phyloP scores from a whole-genome alignment of 2,329 filamentous ascomycete genomes.

The Clarireedia paspali region DNA sequence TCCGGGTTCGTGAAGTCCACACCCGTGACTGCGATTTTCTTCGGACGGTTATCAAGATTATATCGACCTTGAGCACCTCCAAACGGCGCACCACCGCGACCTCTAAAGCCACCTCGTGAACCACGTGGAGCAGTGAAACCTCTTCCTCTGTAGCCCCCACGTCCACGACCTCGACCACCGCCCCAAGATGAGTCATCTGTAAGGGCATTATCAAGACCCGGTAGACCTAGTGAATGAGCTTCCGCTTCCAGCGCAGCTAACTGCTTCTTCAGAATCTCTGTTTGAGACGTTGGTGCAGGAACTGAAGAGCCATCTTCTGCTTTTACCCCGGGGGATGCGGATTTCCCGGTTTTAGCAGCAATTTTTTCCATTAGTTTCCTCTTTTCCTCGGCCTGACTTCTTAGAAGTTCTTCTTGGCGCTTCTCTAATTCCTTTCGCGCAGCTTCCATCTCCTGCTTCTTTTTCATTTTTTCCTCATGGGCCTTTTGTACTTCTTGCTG shows the following conservation, averaged over 20 bases:
- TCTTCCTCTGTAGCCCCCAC: conserved; percentile 30
- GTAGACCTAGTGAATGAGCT: conserved; percentile 56
- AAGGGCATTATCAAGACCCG: conserved; percentile 42
- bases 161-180: conserved; percentile 34
- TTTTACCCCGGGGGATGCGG: conserved; percentile 11
- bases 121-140: conserved; percentile 30
- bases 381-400: conserved; percentile 58
- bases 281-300: conserved; percentile 34
- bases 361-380: conserved; percentile 54
- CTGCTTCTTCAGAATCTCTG: conserved; percentile 61
- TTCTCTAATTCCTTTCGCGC: conserved; percentile 57
- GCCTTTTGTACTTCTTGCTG: conserved; percentile 66
- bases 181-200: conserved; percentile 36
- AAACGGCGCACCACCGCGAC: conserved; percentile 36
- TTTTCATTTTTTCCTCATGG: conserved; percentile 57
- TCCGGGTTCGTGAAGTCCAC: conserved; percentile 54
- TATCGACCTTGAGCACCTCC: conserved; percentile 37
- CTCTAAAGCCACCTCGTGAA: conserved; percentile 37
- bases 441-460: conserved; percentile 54
- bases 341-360: conserved; percentile 40
- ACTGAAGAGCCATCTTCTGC: conserved; percentile 15
- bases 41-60: conserved; percentile 70
- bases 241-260: conserved; percentile 67
- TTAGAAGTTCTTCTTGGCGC: conserved; percentile 53
- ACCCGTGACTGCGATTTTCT: conserved; percentile 55